Base-by-base conservation (phyloP, 1,284 basidiomycete genomes). In the Malassezia arunalokei region DNA sequence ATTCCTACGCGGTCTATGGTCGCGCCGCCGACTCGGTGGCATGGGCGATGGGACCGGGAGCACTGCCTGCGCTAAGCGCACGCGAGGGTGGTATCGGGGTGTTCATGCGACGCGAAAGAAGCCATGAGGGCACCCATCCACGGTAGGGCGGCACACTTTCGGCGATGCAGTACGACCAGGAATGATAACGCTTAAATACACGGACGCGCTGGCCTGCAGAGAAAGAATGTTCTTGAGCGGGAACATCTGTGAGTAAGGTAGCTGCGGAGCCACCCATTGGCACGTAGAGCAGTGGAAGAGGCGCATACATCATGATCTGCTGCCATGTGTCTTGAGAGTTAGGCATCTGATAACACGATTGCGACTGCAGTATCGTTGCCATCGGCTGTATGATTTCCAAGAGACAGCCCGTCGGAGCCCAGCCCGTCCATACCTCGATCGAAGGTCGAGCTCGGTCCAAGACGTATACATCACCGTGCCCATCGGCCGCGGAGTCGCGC, bases 181-280 rank as follows among this genome's bases (percentile, higher is more conserved):
- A 87, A 63, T 94, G 94, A 74, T 95, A 96, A 42, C 70, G 82
- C 78, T 95, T 98, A 77, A 95, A 95, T 42, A 98, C 91, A 56
- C 88, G 78, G 56, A 98, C 71, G 15, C 80, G 77, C 68, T 94
- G 87, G 61, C 88, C 88, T 71, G 90, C 91, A 49, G 79, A 79
- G 59, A 95, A 76, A 73, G 94, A 89, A 64, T 91, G 89, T 6
- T 86, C 84, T 1, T 52, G 50, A 74, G 85, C 84, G 73, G 81
- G 81, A 75, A 94, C 96, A 63, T 94, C 87, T 87, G 92, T 95
- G 62, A 98, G 77, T 5, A 89, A 87, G 56, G 91, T 78, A 20
- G 89, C 91, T 5, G 89, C 87, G 77, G 92, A 95, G 65, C 87
- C 89, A 11, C 88, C 90, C 31, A 85, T 89, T 49, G 92, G 83